Percentiles rank a stretch among this genome's conserved stretches.
These are phyloP conservation scores for Microdochium bolleyi DNA, from an alignment of 2,329 filamentous ascomycete genomes.

Conservation along the genomic window DNA sequence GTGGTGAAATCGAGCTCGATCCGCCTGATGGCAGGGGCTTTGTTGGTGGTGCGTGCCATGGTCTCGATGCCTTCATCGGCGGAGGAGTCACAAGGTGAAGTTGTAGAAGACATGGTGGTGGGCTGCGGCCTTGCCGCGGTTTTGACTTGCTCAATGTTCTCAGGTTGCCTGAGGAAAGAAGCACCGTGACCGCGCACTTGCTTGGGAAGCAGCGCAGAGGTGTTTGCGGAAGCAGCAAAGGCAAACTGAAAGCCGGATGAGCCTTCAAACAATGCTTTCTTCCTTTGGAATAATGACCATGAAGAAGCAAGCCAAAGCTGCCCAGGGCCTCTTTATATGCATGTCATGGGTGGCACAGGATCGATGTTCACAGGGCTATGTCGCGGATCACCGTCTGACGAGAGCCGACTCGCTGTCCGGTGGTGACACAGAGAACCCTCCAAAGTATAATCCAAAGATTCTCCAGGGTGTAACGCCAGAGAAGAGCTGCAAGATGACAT, in stretches of 20 bases:
- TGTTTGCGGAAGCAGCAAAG: neutral
- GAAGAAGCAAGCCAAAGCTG: neutral
- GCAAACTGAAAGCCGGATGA: neutral
- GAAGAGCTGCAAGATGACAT: too few relatives aligned
- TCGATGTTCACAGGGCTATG: too few relatives aligned
- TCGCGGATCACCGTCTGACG: too few relatives aligned
- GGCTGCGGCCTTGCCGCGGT: neutral
- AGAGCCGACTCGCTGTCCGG: too few relatives aligned
- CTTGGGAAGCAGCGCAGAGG: neutral
- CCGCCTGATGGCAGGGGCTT: conserved; percentile 25
- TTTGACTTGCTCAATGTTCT: neutral
- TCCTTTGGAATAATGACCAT: neutral
- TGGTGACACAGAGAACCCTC: too few relatives aligned
- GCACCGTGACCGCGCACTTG: neutral
- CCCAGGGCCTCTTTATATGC: neutral
- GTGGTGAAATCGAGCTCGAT: conserved; percentile 41
- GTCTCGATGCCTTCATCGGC: conserved; percentile 2
- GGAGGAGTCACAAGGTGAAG: neutral
- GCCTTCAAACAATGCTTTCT: neutral
- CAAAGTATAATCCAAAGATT: too few relatives aligned
- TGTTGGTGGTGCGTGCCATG: conserved; percentile 4
- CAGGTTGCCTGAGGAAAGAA: neutral
- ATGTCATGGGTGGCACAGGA: neutral
- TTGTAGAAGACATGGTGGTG: neutral
- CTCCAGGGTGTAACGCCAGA: too few relatives aligned